phyloP scores from a whole-genome alignment of 129 eudicot genomes.

The Ambrosia artemisiifolia region DNA sequence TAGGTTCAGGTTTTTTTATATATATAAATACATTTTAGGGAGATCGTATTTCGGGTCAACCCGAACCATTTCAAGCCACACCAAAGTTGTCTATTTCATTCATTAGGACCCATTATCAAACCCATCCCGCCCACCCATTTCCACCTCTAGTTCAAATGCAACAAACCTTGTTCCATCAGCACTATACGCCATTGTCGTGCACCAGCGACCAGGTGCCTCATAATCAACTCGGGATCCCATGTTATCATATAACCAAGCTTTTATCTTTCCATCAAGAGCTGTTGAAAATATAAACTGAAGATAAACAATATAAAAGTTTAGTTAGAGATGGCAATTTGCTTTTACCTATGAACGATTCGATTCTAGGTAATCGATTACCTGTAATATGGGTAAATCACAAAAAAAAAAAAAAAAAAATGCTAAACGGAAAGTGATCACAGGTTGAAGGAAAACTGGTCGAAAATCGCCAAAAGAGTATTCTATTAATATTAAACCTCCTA shows the following conservation, averaged over 20 bases:
- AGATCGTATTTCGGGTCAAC: no score
- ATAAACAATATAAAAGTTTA: background rate
- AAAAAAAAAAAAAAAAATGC: background rate
- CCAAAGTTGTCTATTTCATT: no score
- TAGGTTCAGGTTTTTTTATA: background rate
- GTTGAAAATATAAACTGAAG: slow-evolving; percentile 54
- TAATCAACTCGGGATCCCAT: slow-evolving; percentile 1
- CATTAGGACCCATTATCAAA: background rate
- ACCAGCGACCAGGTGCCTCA: slow-evolving; percentile 43
- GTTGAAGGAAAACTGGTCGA: background rate
- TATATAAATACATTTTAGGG: no score
- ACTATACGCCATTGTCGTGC: slow-evolving; percentile 17
- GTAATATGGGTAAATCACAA: background rate
- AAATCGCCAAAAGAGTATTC: background rate
- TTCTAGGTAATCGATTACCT: background rate
- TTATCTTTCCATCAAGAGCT: slow-evolving; percentile 19
- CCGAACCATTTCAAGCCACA: no score
- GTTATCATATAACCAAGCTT: slow-evolving; percentile 1
- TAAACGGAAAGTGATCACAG: background rate
- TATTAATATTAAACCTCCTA: background rate
- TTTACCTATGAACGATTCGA: background rate
- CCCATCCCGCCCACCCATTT: background rate
- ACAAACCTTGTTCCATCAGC: background rate
- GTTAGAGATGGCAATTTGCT: background rate
- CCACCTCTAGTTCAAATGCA: background rate